These are phyloP conservation scores for Herpetomonas samuelpessoai DNA, from an alignment of 208 protist species.

Conservation along the genomic window DNA sequence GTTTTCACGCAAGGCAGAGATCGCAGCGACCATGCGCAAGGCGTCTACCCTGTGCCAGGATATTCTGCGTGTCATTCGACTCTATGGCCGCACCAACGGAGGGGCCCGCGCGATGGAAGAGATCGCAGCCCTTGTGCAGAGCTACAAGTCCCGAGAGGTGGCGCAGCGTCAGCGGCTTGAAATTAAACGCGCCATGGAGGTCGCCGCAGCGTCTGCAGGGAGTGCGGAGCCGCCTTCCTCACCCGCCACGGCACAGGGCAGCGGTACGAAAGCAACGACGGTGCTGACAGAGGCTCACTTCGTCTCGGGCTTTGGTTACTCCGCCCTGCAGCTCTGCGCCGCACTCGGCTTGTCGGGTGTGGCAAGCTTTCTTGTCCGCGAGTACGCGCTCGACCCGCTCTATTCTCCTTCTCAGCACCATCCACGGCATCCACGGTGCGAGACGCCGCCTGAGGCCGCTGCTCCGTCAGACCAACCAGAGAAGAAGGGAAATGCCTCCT, in stretches of 20 bases:
- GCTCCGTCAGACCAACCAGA: background rate
- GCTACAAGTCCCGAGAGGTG: conserved; percentile 11
- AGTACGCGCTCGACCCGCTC: conserved; percentile 52
- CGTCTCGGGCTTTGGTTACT: conserved; percentile 61
- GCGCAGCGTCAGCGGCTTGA: background rate
- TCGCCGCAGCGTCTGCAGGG: background rate
- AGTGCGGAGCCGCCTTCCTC: background rate
- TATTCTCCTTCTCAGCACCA: conserved; percentile 32
- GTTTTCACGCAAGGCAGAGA: conserved; percentile 9
- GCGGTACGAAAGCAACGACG: conserved; percentile 7
- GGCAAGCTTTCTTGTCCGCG: conserved; percentile 41
- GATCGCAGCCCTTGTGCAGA: conserved; percentile 27
- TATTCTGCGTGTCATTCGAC: conserved; percentile 35
- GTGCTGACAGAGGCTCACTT: conserved; percentile 43
- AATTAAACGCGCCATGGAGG: background rate
- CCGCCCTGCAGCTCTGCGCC: conserved; percentile 63
- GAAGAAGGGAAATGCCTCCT: too few relatives aligned
- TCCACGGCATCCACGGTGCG: background rate
- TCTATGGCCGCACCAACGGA: conserved; percentile 38
- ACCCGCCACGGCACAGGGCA: background rate
- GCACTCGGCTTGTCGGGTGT: conserved; percentile 46
- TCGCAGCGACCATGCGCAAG: conserved; percentile 24
- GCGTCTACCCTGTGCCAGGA: conserved; percentile 31
- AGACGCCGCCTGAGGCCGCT: background rate
- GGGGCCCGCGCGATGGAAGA: conserved; percentile 40